Evolutionary conservation across 2,329 filamentous ascomycete genomes (phyloP), one percentile per base, ranked within the genome.

Genomic region (Rutstroemia sp.): DNA sequence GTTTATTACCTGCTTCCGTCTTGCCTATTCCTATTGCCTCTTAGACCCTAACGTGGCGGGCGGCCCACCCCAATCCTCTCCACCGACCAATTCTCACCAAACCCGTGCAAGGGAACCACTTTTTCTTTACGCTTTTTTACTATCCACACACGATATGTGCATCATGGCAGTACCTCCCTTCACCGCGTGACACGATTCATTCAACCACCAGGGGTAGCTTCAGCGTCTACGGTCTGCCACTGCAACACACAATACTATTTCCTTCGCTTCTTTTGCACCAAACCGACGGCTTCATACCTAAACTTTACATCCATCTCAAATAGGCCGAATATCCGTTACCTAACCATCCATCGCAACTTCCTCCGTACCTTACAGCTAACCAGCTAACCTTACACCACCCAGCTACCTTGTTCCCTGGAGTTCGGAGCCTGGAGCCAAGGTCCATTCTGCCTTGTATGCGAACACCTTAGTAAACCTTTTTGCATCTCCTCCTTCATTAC

Each of bases 311-410:
- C 30, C 16, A 36, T 46, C 51, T 38, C 27, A 38, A 53, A 51
- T 34, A 23, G 51, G 27, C 14, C 34, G 17, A 38, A 47, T 16
- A 30, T 53, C 44, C 51, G 51, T 30, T 30, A 23, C 16, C 42
- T 14, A 47, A 21, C 19, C 25, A 17, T 51, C 21, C 30, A 14
- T 48, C 44, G 53, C 52, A 27, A 42, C 46, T 59, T 45, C 51
- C 49, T 48, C 44, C 40, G 50, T 54, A 53, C 59, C 55, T 59
- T 54, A 48, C 53, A 48, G 44, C 21, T 19, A 19, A 19, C 19
- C 53, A 48, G 44, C 21, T 19, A 19, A 19, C 19, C 19, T 19
- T 30, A 21, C 39, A 44, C 21, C 39, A 44, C 9, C 30, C 9
- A 34, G 9, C 30, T 34, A 3, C 30, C 30, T 34, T 34, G 30